Conservation (phyloP, 495 filamentous ascomycete genomes). For the Aspergillus indologenus region DNA sequence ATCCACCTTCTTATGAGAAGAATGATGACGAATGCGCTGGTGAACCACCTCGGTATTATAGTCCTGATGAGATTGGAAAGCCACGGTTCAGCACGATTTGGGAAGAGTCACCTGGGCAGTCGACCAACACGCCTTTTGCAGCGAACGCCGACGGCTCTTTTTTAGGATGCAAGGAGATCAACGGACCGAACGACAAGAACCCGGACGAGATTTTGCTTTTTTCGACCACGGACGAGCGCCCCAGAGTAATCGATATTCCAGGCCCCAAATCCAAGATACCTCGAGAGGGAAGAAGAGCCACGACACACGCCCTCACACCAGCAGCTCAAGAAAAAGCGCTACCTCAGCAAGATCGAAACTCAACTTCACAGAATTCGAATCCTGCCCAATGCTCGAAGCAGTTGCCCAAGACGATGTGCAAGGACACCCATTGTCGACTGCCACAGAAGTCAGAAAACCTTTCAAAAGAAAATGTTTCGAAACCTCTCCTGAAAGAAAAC, state of each 20-base stretch:
- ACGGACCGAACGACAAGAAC: slow-evolving; percentile 34
- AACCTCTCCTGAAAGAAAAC: slow-evolving; percentile 30
- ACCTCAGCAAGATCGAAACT: slow-evolving; percentile 32
- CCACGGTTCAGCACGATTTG: slow-evolving; percentile 39
- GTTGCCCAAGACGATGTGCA: slow-evolving; percentile 31
- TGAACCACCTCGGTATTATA: slow-evolving; percentile 31
- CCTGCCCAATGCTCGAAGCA: slow-evolving; percentile 43
- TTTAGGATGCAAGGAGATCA: slow-evolving; percentile 48
- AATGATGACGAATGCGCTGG: slow-evolving; percentile 7
- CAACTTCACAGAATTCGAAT: slow-evolving; percentile 44
- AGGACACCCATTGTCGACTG: slow-evolving; percentile 25
- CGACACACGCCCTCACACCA: slow-evolving; percentile 11
- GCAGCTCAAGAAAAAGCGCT: slow-evolving; percentile 21
- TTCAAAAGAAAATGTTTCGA: slow-evolving; percentile 19
- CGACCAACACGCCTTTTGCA: slow-evolving; percentile 22
- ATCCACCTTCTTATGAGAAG: slow-evolving; percentile 9
- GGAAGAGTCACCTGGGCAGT: slow-evolving; percentile 33
- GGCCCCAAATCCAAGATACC: slow-evolving; percentile 25
- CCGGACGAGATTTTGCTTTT: slow-evolving; percentile 44
- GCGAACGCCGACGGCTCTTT: slow-evolving; percentile 41
- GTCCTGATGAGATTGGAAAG: slow-evolving; percentile 44
- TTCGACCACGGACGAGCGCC: slow-evolving; percentile 28
- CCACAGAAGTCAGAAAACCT: slow-evolving; percentile 20
- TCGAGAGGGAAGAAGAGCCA: slow-evolving; percentile 21
- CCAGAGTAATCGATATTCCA: slow-evolving; percentile 27